A percentile compares a stretch with the other conserved stretches of the same genome.
phyloP scores from a whole-genome alignment of 2,329 filamentous ascomycete genomes.

The Trichophaea hybrida region DNA sequence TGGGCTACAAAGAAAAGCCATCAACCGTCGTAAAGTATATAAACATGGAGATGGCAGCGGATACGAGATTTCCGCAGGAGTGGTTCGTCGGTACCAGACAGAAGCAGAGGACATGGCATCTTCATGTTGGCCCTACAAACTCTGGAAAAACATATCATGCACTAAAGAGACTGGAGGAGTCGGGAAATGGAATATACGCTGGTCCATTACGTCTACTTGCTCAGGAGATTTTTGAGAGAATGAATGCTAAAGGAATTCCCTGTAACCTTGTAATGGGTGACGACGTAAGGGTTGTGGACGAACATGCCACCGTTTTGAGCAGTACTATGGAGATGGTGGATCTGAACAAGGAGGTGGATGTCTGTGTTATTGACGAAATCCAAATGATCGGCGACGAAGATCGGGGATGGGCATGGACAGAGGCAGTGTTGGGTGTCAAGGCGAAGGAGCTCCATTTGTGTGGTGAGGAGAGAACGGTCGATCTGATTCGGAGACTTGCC shows the following conservation, averaged over 20 bases:
- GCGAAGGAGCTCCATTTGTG: slow-evolving; percentile 87
- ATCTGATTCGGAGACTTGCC: slow-evolving; percentile 63
- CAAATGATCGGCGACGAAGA: slow-evolving; percentile 79
- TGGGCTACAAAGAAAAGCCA: slow-evolving; percentile 1
- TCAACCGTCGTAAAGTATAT: neutral
- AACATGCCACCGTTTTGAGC: slow-evolving; percentile 50
- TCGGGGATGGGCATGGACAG: slow-evolving; percentile 88
- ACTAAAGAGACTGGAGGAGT: slow-evolving; percentile 65
- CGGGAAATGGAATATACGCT: slow-evolving; percentile 68
- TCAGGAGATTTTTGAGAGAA: slow-evolving; percentile 84
- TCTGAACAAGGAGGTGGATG: slow-evolving; percentile 49
- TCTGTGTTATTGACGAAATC: slow-evolving; percentile 95
- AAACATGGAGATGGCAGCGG: slow-evolving; percentile 44
- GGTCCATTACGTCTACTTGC: slow-evolving; percentile 79
- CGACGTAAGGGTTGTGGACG: slow-evolving; percentile 57
- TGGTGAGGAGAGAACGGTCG: slow-evolving; percentile 70
- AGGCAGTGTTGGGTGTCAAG: slow-evolving; percentile 72
- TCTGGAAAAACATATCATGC: slow-evolving; percentile 97
- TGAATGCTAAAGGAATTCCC: slow-evolving; percentile 59
- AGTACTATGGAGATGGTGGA: slow-evolving; percentile 91
- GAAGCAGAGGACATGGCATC: slow-evolving; percentile 67
- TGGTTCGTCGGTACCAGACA: slow-evolving; percentile 79
- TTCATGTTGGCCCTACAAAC: slow-evolving; percentile 94
- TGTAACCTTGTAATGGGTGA: slow-evolving; percentile 85
- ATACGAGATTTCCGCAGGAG: slow-evolving; percentile 76